Base-by-base conservation (phyloP, 148 eudicot genomes). In the Cornus controversa region DNA sequence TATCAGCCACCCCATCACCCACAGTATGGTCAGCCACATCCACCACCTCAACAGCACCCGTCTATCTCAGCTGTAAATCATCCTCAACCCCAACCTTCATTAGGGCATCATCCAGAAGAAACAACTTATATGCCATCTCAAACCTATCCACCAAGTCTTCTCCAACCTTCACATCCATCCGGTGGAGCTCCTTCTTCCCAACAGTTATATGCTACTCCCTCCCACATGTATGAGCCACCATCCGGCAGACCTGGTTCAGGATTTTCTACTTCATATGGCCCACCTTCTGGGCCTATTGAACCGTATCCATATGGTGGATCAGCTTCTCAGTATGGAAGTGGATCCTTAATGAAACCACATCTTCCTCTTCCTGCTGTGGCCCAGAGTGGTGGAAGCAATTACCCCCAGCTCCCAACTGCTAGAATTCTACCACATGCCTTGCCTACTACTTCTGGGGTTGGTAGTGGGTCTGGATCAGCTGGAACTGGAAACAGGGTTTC, bases 401-500 rank as follows among this genome's bases (percentile, higher is more conserved):
- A 92, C 67, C 92, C 91, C 14, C 94, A 91, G 76, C 86, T 94
- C 31, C 97, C 91, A 54, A 86, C 94, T 36, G 94, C 97, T 50
- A 77, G 85, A 57, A 75, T 88, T 81, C 70, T 91, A 60, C 92
- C 92, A 74, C 89, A 83, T 15, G 87, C 92, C 47, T 72, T 89
- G 47, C 92, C 92, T 50, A 83, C 92, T 37, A 89, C 92, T 34
- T 68, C 91, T 57, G 80, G 73, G n/a, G 86, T 85, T 24, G 80
- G 89, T 77, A 80, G 89, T 69, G 92, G 90, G 24, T 82, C 93
- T 7, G 82, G 88, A 76, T 73, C 95, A 24, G 76, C 89, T 13
- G 95, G 95, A 65, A 28, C 85, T 6, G 97, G 91, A 24, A 92
- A 94, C 75, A 88, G 84, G 90, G 95, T 94, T 29, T 95, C 98